Percentiles rank a stretch among this genome's conserved stretches.
Evolutionary conservation across 495 filamentous ascomycete species (phyloP).

Genomic region (Amniculicola lignicola): DNA sequence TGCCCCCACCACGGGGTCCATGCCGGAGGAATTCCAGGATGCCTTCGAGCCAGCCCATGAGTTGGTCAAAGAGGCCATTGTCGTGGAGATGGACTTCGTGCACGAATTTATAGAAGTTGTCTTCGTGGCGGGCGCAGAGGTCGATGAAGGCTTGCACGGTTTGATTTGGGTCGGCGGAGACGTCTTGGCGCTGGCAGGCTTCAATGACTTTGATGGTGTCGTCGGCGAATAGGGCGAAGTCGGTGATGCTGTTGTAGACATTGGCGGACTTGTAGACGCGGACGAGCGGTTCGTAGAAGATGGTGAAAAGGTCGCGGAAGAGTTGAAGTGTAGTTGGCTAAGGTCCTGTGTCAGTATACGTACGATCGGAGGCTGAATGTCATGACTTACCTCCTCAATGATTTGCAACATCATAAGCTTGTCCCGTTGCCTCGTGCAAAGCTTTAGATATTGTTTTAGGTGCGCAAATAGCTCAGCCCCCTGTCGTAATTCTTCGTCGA

Average conservation of each 20-base stretch:
- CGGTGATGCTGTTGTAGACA: conserved; percentile 93
- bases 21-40: conserved; percentile 90
- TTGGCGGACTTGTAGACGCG: conserved; percentile 98
- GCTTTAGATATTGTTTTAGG: conserved; percentile 90
- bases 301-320: conserved; percentile 94
- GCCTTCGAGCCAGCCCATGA: conserved; percentile 97
- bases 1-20: conserved; percentile 70
- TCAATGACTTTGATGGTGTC: conserved; percentile 89
- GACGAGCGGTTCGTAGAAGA: conserved; percentile 96
- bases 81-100: conserved; percentile 98
- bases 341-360: too few species aligned
- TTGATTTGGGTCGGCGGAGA: conserved; percentile 92
- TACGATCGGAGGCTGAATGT: not conserved
- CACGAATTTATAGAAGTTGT: conserved; percentile 97
- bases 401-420: conserved; percentile 96
- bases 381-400: conserved; percentile 68
- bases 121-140: conserved; percentile 88
- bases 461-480: conserved; percentile 89
- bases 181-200: conserved; percentile 83
- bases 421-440: conserved; percentile 86
- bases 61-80: conserved; percentile 88
- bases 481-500: conserved; percentile 78
- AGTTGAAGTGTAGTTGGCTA: conserved; percentile 81
- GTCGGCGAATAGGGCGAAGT: conserved; percentile 89
- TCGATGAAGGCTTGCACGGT: conserved; percentile 99